Percentiles rank a stretch among this genome's conserved stretches.
Conservation (phyloP, 768 basidiomycete genomes). For the Amanita thiersii region DNA sequence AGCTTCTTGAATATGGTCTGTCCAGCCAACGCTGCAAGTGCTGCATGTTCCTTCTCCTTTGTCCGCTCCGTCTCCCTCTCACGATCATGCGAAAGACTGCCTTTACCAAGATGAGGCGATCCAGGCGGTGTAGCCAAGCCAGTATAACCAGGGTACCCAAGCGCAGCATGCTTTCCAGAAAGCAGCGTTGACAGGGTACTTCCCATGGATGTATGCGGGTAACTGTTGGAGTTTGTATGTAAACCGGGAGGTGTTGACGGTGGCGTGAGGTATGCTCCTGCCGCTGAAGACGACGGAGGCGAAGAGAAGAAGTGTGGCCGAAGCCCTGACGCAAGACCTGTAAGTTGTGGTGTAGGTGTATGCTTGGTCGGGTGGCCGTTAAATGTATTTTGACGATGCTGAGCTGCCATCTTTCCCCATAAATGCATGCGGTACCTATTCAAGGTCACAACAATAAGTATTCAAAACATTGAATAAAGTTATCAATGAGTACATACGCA, state of each 20-base stretch:
- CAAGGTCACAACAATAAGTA: slow-evolving; percentile 9
- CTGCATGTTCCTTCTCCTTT: slow-evolving; percentile 29
- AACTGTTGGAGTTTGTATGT: not conserved
- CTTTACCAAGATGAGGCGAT: slow-evolving; percentile 27
- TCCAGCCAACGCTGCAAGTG: slow-evolving; percentile 67
- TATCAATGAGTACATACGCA: slow-evolving; percentile 38
- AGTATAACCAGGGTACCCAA: slow-evolving; percentile 1
- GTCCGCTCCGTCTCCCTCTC: slow-evolving; percentile 3
- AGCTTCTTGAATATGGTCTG: slow-evolving; percentile 70
- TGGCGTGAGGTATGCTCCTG: slow-evolving; percentile 8
- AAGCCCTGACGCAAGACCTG: slow-evolving; percentile 33
- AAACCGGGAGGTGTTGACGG: slow-evolving; percentile 13
- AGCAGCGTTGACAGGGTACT: slow-evolving; percentile 22
- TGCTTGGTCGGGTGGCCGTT: slow-evolving; percentile 27
- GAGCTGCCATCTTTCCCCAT: slow-evolving; percentile 85
- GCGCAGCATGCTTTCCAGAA: slow-evolving; percentile 36
- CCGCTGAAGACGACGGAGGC: slow-evolving; percentile 11
- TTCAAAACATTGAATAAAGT: slow-evolving; percentile 6
- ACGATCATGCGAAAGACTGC: slow-evolving; percentile 14
- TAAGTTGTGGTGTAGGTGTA: slow-evolving; percentile 22
- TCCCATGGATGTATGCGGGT: not conserved
- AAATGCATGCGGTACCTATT: slow-evolving; percentile 78
- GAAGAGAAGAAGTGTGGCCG: slow-evolving; percentile 30
- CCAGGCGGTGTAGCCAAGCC: slow-evolving; percentile 36
- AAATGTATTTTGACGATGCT: too few species aligned